phyloP scores from a whole-genome alignment of 2,329 filamentous ascomycete genomes.

The Ceratocystis eucalypticola region DNA sequence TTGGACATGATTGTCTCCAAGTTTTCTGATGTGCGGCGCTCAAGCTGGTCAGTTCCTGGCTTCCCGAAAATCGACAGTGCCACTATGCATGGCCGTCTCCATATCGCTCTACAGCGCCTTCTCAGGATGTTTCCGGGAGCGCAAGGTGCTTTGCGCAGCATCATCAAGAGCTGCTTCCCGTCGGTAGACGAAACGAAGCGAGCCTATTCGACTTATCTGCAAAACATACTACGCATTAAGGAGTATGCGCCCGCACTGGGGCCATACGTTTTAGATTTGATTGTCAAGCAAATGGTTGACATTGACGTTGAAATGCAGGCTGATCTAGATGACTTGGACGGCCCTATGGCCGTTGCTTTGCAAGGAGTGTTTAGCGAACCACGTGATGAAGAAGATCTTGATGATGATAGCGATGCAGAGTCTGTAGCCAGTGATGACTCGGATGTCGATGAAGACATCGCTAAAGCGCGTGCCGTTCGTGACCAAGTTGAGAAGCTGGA shows the following conservation, averaged over 20 bases:
- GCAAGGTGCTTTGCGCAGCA: constrained; percentile 51
- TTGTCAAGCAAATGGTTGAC: constrained; percentile 78
- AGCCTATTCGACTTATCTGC: constrained; percentile 74
- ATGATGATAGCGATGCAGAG: constrained; percentile 55
- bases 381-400: constrained; percentile 38
- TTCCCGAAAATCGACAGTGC: constrained; percentile 48
- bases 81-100: constrained; percentile 58
- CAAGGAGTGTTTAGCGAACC: constrained; percentile 16
- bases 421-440: constrained; percentile 58
- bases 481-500: constrained; percentile 86
- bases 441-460: constrained; percentile 43
- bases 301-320: constrained; percentile 92
- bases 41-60: constrained; percentile 36
- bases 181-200: constrained; percentile 62
- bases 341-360: constrained; percentile 66
- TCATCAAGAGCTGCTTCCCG: constrained; percentile 58
- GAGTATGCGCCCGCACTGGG: constrained; percentile 66
- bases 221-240: constrained; percentile 66
- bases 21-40: constrained; percentile 44
- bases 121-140: constrained; percentile 71
- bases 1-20: constrained; percentile 70
- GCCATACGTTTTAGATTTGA: constrained; percentile 66
- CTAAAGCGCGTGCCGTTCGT: constrained; percentile 56
- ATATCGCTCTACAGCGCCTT: constrained; percentile 62
- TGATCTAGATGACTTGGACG: constrained; percentile 83